phyloP scores from a whole-genome alignment of 2,329 filamentous ascomycete species.

The Hypoxylon sp. region DNA sequence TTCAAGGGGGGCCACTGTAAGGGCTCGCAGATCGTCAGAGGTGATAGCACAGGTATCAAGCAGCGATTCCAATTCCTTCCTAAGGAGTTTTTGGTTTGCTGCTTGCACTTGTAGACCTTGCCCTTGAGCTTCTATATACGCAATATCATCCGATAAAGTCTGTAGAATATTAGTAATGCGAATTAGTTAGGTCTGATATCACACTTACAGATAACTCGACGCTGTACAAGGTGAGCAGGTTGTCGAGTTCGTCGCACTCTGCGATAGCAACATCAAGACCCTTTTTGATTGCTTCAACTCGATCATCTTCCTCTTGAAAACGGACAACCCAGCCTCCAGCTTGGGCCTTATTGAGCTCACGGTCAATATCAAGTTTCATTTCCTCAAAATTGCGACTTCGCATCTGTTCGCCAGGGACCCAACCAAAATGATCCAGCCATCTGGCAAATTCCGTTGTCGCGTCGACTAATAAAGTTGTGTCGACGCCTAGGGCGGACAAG shows the following conservation, averaged over 20 bases:
- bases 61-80: constrained; percentile 89
- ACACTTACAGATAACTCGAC: constrained; percentile 88
- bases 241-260: constrained; percentile 97
- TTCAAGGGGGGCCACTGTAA: constrained; percentile 81
- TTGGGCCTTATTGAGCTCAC: constrained; percentile 91
- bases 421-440: constrained; percentile 88
- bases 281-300: constrained; percentile 86
- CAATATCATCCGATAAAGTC: constrained; percentile 95
- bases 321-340: constrained; percentile 93
- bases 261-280: constrained; percentile 91
- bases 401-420: constrained; percentile 83
- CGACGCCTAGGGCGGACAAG: constrained; percentile 82
- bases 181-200: neutral
- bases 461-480: constrained; percentile 81
- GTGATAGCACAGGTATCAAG: constrained; percentile 93
- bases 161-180: constrained; percentile 58
- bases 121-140: constrained; percentile 96
- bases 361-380: constrained; percentile 85
- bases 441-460: constrained; percentile 85
- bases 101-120: constrained; percentile 98
- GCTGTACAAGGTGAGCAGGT: constrained; percentile 91
- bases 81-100: constrained; percentile 94
- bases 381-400: constrained; percentile 83
- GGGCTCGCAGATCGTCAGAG: constrained; percentile 78
- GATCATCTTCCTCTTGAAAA: constrained; percentile 87